phyloP scores from a whole-genome alignment of 2,329 filamentous ascomycete genomes.

The Achaetomium macrosporum region DNA sequence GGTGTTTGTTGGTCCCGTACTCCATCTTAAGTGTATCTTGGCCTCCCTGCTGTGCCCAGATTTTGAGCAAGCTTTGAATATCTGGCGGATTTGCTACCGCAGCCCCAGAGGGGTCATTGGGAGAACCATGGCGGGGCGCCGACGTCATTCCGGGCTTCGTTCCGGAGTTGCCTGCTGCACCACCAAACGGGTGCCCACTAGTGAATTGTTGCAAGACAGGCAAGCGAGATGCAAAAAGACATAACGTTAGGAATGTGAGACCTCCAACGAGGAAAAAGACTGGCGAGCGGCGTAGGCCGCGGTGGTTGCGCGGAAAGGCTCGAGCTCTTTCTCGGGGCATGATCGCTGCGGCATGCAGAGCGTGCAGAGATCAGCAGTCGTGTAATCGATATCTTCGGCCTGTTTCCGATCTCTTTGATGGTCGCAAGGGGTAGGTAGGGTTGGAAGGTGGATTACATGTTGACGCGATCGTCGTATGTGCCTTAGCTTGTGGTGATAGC shows the following conservation, averaged over 20 bases:
- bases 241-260: conserved; percentile 11
- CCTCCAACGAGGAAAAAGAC: conserved; percentile 8
- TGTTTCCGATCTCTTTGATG: background rate
- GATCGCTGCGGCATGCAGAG: background rate
- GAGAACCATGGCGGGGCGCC: conserved; percentile 7
- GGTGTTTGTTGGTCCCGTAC: conserved; percentile 37
- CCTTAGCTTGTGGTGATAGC: too few relatives aligned
- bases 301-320: background rate
- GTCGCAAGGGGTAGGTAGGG: background rate
- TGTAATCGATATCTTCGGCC: background rate
- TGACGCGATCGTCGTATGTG: background rate
- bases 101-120: background rate
- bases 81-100: background rate
- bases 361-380: background rate
- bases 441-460: background rate
- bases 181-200: background rate
- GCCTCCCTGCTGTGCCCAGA: conserved; percentile 1
- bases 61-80: background rate
- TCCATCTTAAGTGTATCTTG: conserved; percentile 28
- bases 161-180: background rate
- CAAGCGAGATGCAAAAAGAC: conserved; percentile 9
- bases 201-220: conserved; percentile 3
- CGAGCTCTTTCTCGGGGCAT: background rate
- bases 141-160: conserved; percentile 12
- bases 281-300: background rate